Percentiles rank a stretch among this genome's conserved stretches.
These are phyloP conservation scores for Leavenworthia alabamica DNA, from an alignment of 345 rosid genomes.

Conservation along the genomic window DNA sequence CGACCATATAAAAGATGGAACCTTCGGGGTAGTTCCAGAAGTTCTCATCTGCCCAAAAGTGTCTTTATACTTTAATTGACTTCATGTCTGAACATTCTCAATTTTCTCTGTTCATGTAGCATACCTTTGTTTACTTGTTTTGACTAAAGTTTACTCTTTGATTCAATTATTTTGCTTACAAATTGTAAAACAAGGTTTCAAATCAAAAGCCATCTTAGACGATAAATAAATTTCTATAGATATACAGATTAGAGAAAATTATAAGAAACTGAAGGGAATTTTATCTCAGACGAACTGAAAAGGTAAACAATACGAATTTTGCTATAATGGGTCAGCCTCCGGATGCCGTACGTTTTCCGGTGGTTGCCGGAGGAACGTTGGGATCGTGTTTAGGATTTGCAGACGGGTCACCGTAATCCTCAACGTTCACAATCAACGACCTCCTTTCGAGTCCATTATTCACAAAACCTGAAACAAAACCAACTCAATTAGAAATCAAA, in stretches of 20 bases:
- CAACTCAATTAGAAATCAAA: not conserved
- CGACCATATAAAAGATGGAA: constrained; percentile 6
- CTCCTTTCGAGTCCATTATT: constrained; percentile 4
- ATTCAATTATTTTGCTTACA: not conserved
- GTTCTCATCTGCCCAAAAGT: not conserved
- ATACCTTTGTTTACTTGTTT: not conserved
- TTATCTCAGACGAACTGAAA: not conserved
- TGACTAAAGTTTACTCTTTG: not conserved
- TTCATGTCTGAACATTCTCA: not conserved
- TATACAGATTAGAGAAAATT: constrained; percentile 5
- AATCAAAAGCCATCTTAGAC: not conserved
- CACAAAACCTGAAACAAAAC: constrained; percentile 7
- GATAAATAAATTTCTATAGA: not conserved
- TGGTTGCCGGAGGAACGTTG: constrained; percentile 23
- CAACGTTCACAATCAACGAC: constrained; percentile 15
- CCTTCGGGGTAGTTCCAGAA: not conserved
- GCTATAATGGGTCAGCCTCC: not conserved
- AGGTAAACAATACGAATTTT: not conserved
- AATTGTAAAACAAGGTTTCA: not conserved
- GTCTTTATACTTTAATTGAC: not conserved
- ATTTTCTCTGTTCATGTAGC: not conserved
- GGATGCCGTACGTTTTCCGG: constrained; percentile 3
- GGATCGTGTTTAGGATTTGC: constrained; percentile 34
- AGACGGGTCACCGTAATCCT: constrained; percentile 29
- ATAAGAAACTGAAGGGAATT: not conserved